A percentile compares a stretch with the other conserved stretches of the same genome.
These are phyloP conservation scores for Sarocladiaceae sp. DNA, from an alignment of 2,329 filamentous ascomycete species.

Conservation along the genomic window DNA sequence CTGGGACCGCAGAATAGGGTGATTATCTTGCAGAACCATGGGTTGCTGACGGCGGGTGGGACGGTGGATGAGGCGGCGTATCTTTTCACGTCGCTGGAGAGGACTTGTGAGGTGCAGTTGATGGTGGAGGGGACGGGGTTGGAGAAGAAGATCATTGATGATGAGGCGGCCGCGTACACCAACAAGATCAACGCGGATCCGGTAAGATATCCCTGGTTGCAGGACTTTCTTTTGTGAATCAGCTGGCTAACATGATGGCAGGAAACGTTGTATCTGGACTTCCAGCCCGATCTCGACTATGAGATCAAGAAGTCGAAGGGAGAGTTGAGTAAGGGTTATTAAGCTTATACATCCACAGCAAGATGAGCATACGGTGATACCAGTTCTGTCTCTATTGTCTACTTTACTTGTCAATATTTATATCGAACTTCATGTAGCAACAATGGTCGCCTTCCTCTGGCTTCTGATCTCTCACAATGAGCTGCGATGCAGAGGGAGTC, in stretches of 20 bases:
- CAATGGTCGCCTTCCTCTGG: too few relatives aligned
- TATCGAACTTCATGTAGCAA: too few relatives aligned
- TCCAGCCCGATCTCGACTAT: conserved; percentile 28
- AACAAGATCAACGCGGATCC: conserved; percentile 25
- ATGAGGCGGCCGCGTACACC: conserved; percentile 34
- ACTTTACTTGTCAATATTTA: too few relatives aligned
- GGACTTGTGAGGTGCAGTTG: conserved; percentile 27
- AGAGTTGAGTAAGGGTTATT: conserved; percentile 12
- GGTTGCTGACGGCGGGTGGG: conserved; percentile 53
- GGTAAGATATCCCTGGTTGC: conserved; percentile 13
- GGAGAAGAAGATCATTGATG: conserved; percentile 22
- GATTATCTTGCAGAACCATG: conserved; percentile 58
- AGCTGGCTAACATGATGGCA: conserved; percentile 9
- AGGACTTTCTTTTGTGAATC: background rate
- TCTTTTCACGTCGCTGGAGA: conserved; percentile 42
- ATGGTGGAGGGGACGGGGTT: conserved; percentile 22
- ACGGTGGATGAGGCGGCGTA: conserved; percentile 65
- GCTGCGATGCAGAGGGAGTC: too few relatives aligned
- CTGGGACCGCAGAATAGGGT: conserved; percentile 46
- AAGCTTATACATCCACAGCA: too few relatives aligned
- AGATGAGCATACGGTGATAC: too few relatives aligned
- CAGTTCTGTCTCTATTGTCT: too few relatives aligned
- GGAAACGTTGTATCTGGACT: conserved; percentile 26
- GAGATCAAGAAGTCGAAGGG: conserved; percentile 25
- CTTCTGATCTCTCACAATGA: too few relatives aligned